These are phyloP conservation scores for Gleditsia sinensis DNA, from an alignment of 306 rosid genomes.

Conservation along the genomic window DNA sequence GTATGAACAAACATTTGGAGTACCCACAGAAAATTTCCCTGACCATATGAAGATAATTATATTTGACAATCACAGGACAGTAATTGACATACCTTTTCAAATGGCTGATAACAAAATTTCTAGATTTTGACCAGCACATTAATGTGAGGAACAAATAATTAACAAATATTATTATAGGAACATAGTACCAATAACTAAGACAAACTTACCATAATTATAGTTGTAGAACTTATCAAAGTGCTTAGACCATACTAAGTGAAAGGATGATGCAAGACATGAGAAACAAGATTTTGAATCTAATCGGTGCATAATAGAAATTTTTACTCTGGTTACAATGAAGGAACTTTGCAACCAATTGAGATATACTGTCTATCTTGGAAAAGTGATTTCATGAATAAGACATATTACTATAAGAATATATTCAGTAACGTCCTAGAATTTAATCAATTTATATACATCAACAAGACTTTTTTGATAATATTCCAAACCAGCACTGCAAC, in stretches of 20 bases:
- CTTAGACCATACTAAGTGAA: background rate
- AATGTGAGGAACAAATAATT: conserved; percentile 2
- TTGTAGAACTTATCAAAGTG: background rate
- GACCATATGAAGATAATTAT: background rate
- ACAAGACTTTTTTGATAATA: background rate
- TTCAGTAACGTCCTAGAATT: background rate
- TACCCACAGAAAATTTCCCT: background rate
- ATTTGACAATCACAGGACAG: background rate
- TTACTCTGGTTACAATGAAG: no score
- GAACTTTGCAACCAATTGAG: background rate
- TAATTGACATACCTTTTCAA: background rate
- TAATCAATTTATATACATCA: background rate
- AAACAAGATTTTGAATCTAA: background rate
- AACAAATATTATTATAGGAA: background rate
- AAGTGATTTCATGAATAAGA: background rate
- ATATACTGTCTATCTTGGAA: background rate
- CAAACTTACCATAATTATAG: background rate
- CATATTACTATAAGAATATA: background rate
- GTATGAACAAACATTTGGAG: background rate
- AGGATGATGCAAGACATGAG: background rate
- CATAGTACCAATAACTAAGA: background rate
- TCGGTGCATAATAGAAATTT: background rate
- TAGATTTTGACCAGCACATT: background rate
- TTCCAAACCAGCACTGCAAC: background rate
- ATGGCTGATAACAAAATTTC: background rate